A percentile compares a stretch with the other conserved stretches of the same genome.
phyloP scores from a whole-genome alignment of 1,139 yeast genomes.

The Zhuliangozyma parablackwelliae region DNA sequence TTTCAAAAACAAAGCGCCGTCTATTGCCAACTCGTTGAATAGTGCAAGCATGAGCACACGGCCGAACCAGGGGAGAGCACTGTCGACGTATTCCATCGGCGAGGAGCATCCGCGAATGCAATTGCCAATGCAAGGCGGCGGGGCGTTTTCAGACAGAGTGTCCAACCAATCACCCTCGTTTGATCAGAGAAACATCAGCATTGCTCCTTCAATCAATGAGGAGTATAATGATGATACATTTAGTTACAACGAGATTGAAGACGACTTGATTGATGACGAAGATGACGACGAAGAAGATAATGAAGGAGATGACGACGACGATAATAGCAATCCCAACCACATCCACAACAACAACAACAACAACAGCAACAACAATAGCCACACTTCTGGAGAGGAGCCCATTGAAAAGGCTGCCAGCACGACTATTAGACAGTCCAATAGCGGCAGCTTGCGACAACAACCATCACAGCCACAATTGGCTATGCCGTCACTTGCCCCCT shows the following conservation, averaged over 20 bases:
- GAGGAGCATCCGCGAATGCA: constrained; percentile 5
- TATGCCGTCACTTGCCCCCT: not conserved
- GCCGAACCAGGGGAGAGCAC: constrained; percentile 8
- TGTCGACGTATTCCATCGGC: constrained; percentile 9
- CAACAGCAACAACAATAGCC: constrained; percentile 1
- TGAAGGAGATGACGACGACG: constrained; percentile 1
- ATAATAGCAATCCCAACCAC: constrained; percentile 1
- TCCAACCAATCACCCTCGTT: too few relatives aligned
- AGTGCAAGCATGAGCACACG: constrained; percentile 14
- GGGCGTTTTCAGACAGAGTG: too few relatives aligned
- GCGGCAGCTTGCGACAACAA: not conserved
- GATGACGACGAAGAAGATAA: constrained; percentile 25
- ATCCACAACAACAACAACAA: not conserved
- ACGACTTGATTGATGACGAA: constrained; percentile 26
- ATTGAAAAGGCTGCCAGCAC: not conserved
- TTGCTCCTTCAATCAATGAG: constrained; percentile 9
- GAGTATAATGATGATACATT: constrained; percentile 17
- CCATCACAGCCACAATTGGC: not conserved
- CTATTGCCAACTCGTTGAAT: constrained; percentile 18
- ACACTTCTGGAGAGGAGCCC: not conserved
- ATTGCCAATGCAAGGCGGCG: not conserved
- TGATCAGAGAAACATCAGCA: constrained; percentile 4
- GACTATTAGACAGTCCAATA: too few relatives aligned
- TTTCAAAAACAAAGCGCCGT: constrained; percentile 11
- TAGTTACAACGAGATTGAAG: constrained; percentile 31